Base-by-base conservation (phyloP, 2,329 filamentous ascomycete species). In the Talaromyces sp. region DNA sequence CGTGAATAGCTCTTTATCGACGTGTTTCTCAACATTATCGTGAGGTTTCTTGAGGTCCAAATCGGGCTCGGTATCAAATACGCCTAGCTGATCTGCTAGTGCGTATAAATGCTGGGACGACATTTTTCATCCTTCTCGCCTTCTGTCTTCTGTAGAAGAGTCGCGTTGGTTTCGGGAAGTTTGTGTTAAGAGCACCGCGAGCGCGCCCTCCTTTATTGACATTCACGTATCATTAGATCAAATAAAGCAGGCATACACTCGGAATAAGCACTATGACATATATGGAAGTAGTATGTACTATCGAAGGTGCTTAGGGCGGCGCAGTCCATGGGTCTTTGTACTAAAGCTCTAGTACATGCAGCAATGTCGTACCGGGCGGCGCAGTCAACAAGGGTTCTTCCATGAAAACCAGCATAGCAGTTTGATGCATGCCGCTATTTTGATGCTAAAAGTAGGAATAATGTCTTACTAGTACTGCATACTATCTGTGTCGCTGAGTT, bases 31-130 rank as follows among this genome's bases (percentile, higher is more conserved):
- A 8, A 17, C 31, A 13, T 38, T 17, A 2, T 36, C 13, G 22
- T 13, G 10, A 36, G 31, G 10, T 7, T 49, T 22, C 22, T 49
- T 47, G 17, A 47, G 25, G 4, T 64, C 11, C 19, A 58, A 13
- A 17, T 64, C 62, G 15, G 51, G 34, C 27, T 64, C 62, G 1
- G n/a, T 10, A 19, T 64, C 53, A 17, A 64, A 64, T 11, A n/a
- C 53, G 19, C 31, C 53, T n/a, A 64, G 62, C n/a, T 64, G 62
- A 11, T 64, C 62, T 38, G 62, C 40, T 47, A 64, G 62, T 17
- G 62, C 40, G 43, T 64, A 64, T 8, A 58, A 29, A 58, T 64
- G 62, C 19, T 61, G 59, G 6, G 59, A 61, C 8, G 43, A 27
- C 59, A 61, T 61, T 31, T 29, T 40, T 45, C 27, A 19, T 54